Conservation (phyloP, 768 basidiomycete species). For the Polyporus arcularius region DNA sequence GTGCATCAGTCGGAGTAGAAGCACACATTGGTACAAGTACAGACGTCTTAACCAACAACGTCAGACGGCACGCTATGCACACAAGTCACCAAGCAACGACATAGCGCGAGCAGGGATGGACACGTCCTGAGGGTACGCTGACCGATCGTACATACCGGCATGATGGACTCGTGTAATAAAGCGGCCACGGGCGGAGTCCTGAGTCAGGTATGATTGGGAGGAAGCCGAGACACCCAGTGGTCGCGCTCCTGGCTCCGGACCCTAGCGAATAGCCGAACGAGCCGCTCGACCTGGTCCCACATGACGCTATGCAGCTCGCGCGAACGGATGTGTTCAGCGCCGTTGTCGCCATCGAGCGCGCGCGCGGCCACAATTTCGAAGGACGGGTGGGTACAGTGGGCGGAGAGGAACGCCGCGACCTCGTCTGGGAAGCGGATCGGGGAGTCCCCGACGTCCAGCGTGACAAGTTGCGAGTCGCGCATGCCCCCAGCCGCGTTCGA, state of each 20-base stretch:
- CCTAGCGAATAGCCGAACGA: slow-evolving; percentile 8
- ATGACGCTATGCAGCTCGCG: slow-evolving; percentile 9
- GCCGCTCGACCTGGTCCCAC: slow-evolving; percentile 14
- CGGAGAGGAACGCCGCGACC: slow-evolving; percentile 17
- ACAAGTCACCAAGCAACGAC: too few species aligned
- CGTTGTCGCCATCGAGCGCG: slow-evolving; percentile 7
- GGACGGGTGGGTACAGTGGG: slow-evolving; percentile 15
- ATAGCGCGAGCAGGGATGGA: too few species aligned
- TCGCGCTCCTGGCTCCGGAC: slow-evolving; percentile 9
- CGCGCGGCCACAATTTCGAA: slow-evolving; percentile 10
- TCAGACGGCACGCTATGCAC: too few species aligned
- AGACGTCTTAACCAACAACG: too few species aligned
- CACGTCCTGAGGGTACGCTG: too few species aligned
- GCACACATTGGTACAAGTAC: too few species aligned
- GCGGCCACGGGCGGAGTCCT: too few species aligned
- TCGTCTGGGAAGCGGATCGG: slow-evolving; percentile 13
- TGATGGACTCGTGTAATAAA: too few species aligned
- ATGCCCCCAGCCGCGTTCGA: neutral
- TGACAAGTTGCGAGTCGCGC: slow-evolving; percentile 4
- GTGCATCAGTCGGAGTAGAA: too few species aligned
- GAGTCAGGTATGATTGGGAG: too few species aligned
- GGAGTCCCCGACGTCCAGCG: slow-evolving; percentile 19
- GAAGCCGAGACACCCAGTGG: neutral
- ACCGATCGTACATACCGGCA: neutral
- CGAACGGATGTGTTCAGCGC: slow-evolving; percentile 6